Conservation (phyloP, 2,329 filamentous ascomycete genomes). For the Pestalotiopsis fici region DNA sequence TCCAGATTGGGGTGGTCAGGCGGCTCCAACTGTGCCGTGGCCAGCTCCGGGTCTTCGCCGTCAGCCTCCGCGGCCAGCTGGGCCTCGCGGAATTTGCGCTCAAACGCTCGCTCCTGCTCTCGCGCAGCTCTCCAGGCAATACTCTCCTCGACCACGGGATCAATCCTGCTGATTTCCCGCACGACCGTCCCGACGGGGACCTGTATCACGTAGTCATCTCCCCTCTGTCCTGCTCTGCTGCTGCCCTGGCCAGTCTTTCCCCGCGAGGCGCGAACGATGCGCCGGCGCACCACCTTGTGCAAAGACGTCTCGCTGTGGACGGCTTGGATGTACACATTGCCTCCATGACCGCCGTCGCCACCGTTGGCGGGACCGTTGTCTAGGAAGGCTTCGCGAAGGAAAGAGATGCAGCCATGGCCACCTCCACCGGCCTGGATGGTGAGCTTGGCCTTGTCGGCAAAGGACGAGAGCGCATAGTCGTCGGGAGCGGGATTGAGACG, state of each 20-base stretch:
- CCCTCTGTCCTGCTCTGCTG: slow-evolving; percentile 72
- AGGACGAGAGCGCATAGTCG: slow-evolving; percentile 81
- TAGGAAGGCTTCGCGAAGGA: slow-evolving; percentile 87
- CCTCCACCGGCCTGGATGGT: slow-evolving; percentile 78
- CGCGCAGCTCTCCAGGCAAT: slow-evolving; percentile 35
- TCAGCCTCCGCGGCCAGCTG: slow-evolving; percentile 40
- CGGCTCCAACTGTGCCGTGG: slow-evolving; percentile 22
- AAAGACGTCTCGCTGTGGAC: slow-evolving; percentile 88
- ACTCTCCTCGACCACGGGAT: slow-evolving; percentile 71
- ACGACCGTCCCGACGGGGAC: slow-evolving; percentile 94
- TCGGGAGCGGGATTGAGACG: slow-evolving; percentile 80
- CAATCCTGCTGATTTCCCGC: slow-evolving; percentile 75
- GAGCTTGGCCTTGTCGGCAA: slow-evolving; percentile 82
- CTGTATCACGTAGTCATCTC: slow-evolving; percentile 83
- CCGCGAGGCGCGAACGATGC: slow-evolving; percentile 71
- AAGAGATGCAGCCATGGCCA: slow-evolving; percentile 92
- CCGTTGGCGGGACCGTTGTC: slow-evolving; percentile 90
- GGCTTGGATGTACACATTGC: slow-evolving; percentile 92
- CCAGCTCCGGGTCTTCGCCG: slow-evolving; percentile 39
- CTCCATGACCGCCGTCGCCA: slow-evolving; percentile 89
- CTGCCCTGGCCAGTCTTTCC: slow-evolving; percentile 81
- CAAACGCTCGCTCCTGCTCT: slow-evolving; percentile 36
- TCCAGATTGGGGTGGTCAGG: slow-evolving; percentile 51
- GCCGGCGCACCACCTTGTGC: slow-evolving; percentile 82
- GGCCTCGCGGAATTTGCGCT: slow-evolving; percentile 23